These are phyloP conservation scores for Podospora pseudoanserina DNA, from an alignment of 495 filamentous ascomycete genomes.

Conservation along the genomic window DNA sequence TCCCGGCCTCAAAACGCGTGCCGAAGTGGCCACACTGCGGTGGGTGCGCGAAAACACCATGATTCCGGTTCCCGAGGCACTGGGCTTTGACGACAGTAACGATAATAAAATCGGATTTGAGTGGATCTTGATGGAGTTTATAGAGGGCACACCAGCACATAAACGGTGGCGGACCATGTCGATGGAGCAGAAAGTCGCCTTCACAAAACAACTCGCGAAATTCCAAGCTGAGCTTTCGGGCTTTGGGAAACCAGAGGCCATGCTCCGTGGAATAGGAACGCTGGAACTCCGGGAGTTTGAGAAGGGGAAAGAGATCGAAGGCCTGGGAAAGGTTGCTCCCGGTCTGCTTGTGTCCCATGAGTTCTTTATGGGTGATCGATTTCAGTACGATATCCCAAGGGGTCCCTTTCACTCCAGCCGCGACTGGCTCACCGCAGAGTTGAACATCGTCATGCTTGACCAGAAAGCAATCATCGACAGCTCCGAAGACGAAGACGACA, in stretches of 20 bases:
- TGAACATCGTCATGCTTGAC: constrained; percentile 18
- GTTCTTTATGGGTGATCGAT: constrained; percentile 24
- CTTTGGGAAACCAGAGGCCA: constrained; percentile 20
- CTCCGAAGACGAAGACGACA: constrained; percentile 21
- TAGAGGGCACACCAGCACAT: constrained; percentile 37
- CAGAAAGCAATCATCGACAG: constrained; percentile 9
- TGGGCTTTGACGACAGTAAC: constrained; percentile 37
- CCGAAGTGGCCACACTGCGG: constrained; percentile 50
- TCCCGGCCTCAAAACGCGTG: constrained; percentile 42
- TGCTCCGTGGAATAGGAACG: constrained; percentile 34
- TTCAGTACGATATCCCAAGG: constrained; percentile 19
- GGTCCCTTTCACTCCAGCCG: constrained; percentile 24
- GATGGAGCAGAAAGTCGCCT: constrained; percentile 31
- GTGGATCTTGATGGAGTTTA: constrained; percentile 49
- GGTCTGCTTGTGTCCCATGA: constrained; percentile 14
- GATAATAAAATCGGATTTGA: constrained; percentile 46
- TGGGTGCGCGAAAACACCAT: constrained; percentile 37
- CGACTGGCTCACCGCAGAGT: constrained; percentile 19
- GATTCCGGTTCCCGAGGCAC: constrained; percentile 42
- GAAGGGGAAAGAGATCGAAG: background rate
- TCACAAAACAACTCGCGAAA: constrained; percentile 37
- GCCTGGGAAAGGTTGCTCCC: constrained; percentile 2
- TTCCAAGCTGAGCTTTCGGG: constrained; percentile 27
- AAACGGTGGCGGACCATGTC: constrained; percentile 39
- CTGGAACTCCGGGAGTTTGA: background rate